phyloP scores from a whole-genome alignment of 257 asterid species.

The Solanum neorickii region DNA sequence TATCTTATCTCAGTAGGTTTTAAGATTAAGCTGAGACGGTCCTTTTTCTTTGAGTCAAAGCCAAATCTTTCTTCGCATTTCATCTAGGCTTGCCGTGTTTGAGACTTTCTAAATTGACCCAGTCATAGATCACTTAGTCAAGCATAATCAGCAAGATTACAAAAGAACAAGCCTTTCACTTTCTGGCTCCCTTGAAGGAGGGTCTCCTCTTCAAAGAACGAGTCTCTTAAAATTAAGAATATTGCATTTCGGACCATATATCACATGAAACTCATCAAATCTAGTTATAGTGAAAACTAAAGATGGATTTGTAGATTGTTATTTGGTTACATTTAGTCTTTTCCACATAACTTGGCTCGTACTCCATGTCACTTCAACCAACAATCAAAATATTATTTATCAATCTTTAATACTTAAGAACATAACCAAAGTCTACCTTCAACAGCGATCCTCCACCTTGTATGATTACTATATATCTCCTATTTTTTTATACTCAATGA shows the following conservation, averaged over 20 bases:
- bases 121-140: background rate
- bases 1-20: background rate
- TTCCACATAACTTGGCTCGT: background rate
- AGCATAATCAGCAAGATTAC: background rate
- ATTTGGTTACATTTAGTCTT: background rate
- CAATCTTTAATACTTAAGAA: background rate
- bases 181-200: background rate
- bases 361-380: background rate
- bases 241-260: background rate
- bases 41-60: background rate
- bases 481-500: background rate
- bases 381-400: background rate
- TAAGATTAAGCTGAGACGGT: background rate
- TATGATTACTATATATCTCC: background rate
- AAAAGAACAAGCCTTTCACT: background rate
- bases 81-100: background rate
- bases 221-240: background rate
- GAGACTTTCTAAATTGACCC: background rate
- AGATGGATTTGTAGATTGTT: background rate
- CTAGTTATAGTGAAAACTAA: background rate
- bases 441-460: background rate
- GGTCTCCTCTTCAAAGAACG: background rate
- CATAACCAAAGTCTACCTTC: background rate
- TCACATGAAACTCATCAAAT: background rate
- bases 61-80: background rate